These are phyloP conservation scores for Sabuloglossum arenarium DNA, from an alignment of 495 filamentous ascomycete genomes.

Conservation along the genomic window DNA sequence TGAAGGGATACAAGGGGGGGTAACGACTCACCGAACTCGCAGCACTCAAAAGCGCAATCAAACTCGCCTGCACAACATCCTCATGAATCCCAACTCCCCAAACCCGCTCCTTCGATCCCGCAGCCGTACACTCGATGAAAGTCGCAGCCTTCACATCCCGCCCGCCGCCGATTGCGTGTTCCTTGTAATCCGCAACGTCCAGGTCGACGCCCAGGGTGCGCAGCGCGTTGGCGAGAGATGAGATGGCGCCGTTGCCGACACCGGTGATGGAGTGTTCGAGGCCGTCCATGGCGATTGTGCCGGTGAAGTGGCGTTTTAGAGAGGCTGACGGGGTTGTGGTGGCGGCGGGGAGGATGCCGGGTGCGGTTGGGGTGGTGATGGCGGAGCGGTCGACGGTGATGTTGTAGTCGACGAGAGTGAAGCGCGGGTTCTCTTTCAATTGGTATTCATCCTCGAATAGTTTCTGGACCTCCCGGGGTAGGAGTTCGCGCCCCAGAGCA, in stretches of 20 bases:
- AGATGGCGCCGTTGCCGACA: constrained; percentile 76
- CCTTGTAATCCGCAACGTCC: constrained; percentile 89
- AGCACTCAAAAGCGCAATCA: constrained; percentile 74
- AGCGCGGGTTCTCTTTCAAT: constrained; percentile 58
- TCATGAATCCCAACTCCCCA: constrained; percentile 96
- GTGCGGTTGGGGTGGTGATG: constrained; percentile 53
- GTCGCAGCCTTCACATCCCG: constrained; percentile 74
- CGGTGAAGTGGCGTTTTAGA: constrained; percentile 66
- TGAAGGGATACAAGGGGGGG: not conserved
- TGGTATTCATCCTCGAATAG: constrained; percentile 83
- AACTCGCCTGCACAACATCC: constrained; percentile 79
- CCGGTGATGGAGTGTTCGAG: constrained; percentile 59
- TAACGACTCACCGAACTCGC: constrained; percentile 61
- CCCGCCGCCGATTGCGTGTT: constrained; percentile 72
- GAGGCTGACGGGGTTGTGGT: constrained; percentile 51
- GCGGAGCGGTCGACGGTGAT: constrained; percentile 68
- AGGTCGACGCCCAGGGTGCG: constrained; percentile 66
- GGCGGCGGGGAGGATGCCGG: constrained; percentile 16
- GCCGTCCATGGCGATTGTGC: constrained; percentile 68
- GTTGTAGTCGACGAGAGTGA: constrained; percentile 78
- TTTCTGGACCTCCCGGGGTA: constrained; percentile 57
- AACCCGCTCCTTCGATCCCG: constrained; percentile 46
- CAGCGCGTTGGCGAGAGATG: constrained; percentile 67
- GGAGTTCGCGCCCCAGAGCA: constrained; percentile 54
- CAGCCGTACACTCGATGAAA: constrained; percentile 74